Base-by-base conservation (phyloP, 495 filamentous ascomycete species). In the Aspergillus nidulans region DNA sequence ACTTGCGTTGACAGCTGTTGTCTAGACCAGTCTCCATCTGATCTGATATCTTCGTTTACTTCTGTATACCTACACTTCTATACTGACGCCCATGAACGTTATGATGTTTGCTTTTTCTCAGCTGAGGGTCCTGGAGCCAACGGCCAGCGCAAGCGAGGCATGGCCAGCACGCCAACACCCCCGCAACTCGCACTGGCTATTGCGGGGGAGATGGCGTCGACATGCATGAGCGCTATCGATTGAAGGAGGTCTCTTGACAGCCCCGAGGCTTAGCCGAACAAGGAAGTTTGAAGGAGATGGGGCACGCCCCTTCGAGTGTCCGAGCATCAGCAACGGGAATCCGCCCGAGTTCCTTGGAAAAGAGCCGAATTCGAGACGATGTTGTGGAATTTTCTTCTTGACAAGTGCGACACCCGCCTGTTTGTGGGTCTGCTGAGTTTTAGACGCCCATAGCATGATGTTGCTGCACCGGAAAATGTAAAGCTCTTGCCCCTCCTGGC, bases 401-500 rank as follows among this genome's bases (percentile, higher is more conserved):
- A 26, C 42, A 23, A 25, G 1, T 26, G 21, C 13, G 28, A 45
- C 42, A 18, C 18, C 42, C 18, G 16, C 42, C 24, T 38, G 19
- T 36, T 49, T 28, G 46, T 49, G 46, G 46, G 30, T 38, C 16
- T 3, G 45, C 15, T 1, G 20, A 49, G n/a, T 36, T 38, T 13
- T 36, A 12, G 18, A 49, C 21, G 18, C 13, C 20, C 15, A 40
- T 19, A 51, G 23, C 30, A 30, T 49, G 16, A 38, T 51, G 58
- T 52, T 47, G 34, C 26, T 30, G 32, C 34, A 15, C 57, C 55
- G 43, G 50, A 49, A 54, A 56, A 54, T 13, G 30, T 13, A 34
- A 34, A 34, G 52, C 46, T 46, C 24, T 43, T 50, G 56, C 46
- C 56, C 50, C 51, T 65, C 65, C 48, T 58, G 67, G 57, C 57